phyloP scores from a whole-genome alignment of 1,284 basidiomycete genomes.

The Leccinum fuscescens region DNA sequence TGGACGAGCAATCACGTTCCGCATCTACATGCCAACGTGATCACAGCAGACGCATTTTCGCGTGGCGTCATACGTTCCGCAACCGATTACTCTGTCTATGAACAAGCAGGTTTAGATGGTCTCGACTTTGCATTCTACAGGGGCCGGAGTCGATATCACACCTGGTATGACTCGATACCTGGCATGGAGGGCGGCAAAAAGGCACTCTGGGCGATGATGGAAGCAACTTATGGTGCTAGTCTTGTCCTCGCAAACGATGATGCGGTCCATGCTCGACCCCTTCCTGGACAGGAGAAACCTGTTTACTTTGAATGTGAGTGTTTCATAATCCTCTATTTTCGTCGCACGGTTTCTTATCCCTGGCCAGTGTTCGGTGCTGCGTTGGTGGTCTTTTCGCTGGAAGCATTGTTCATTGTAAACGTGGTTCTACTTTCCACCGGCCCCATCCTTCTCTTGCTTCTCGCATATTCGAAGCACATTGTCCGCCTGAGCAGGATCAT shows the following conservation, averaged over 20 bases:
- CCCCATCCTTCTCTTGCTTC: conserved; percentile 50
- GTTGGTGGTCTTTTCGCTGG: conserved; percentile 54
- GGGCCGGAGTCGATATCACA: conserved; percentile 69
- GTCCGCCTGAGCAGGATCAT: conserved; percentile 15
- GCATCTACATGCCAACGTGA: conserved; percentile 66
- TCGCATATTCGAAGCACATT: conserved; percentile 39
- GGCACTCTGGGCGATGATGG: conserved; percentile 76
- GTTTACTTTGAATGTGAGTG: conserved; percentile 75
- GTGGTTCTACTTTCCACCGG: conserved; percentile 60
- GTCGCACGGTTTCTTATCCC: background rate
- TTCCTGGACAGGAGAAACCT: conserved; percentile 30
- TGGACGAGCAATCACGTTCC: conserved; percentile 47
- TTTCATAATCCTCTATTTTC: background rate
- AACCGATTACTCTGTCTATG: conserved; percentile 71
- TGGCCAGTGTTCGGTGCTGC: conserved; percentile 56
- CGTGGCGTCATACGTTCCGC: conserved; percentile 58
- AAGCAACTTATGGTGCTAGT: conserved; percentile 55
- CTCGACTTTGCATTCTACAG: conserved; percentile 75
- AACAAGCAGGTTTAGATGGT: conserved; percentile 51
- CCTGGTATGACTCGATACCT: conserved; percentile 59
- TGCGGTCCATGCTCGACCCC: conserved; percentile 15
- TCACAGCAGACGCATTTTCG: conserved; percentile 65
- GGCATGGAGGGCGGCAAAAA: conserved; percentile 50
- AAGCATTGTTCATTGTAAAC: conserved; percentile 53
- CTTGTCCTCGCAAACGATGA: conserved; percentile 48